Evolutionary conservation across 768 basidiomycete species (phyloP).

Genomic region (Tephrocybe sp.): DNA sequence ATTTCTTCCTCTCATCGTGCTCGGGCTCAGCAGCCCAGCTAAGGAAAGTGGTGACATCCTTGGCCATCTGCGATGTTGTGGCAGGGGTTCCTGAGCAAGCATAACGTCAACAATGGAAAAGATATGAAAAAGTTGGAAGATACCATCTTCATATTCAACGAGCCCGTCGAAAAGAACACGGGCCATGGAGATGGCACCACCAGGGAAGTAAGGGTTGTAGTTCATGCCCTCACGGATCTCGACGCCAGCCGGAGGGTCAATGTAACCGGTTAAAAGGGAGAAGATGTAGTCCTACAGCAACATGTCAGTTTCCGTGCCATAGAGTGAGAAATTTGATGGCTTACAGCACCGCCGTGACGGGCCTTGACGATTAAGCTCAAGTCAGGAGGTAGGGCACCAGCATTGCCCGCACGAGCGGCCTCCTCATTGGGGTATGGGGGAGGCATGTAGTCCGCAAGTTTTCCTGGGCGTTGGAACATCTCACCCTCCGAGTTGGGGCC

Average conservation of each 20-base stretch:
- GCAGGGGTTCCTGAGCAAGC: conserved; percentile 77
- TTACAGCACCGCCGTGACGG: conserved; percentile 91
- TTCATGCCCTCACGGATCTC: conserved; percentile 97
- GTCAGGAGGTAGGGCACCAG: conserved; percentile 95
- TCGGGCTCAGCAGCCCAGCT: conserved; percentile 98
- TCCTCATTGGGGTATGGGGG: conserved; percentile 96
- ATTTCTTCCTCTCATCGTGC: conserved; percentile 96
- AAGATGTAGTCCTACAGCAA: conserved; percentile 87
- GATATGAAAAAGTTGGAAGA: conserved; percentile 19
- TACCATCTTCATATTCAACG: conserved; percentile 95
- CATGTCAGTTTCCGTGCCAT: not conserved
- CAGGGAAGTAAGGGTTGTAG: conserved; percentile 99
- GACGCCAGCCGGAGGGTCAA: conserved; percentile 94
- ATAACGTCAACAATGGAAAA: not conserved
- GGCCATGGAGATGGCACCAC: conserved; percentile 98
- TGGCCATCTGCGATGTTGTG: conserved; percentile 98
- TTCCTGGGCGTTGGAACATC: conserved; percentile 99
- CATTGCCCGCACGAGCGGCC: conserved; percentile 92
- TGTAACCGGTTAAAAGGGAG: conserved; percentile 94
- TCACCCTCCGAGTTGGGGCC: conserved; percentile 94
- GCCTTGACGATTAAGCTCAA: conserved; percentile 97
- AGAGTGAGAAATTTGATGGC: conserved; percentile 30
- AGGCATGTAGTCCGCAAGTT: conserved; percentile 97
- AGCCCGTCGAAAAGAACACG: conserved; percentile 94
- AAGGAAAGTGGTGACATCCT: conserved; percentile 95